Evolutionary conservation across 1,284 basidiomycete species (phyloP), one percentile per base, ranked within the genome.

Genomic region (Serendipita sp.): DNA sequence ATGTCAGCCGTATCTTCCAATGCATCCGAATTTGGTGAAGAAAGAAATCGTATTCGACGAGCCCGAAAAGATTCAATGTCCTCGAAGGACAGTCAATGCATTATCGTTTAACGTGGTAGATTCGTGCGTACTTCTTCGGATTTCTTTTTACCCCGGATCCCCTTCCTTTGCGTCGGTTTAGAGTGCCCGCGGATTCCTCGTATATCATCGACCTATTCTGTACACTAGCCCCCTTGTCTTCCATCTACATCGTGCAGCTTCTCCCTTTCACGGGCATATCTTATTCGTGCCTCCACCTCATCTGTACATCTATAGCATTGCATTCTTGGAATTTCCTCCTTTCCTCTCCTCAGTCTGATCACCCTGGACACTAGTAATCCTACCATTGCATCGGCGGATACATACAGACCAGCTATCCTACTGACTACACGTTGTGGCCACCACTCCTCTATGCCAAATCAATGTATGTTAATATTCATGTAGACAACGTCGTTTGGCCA

Each of bases 11-110:
- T 58, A 34, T 58, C 53, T 10, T 26, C n/a, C 30, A 58, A 58
- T 32, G 53, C 53, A 29, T 58, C 53, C 4, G 53, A 58, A n/a
- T 58, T 58, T 34, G 53, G 53, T 10, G 53, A 58, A n/a, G 53
- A 58, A 30, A 58, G 53, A n/a, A 58, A 32, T 8, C 53, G 53
- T 17, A 58, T 58, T n/a, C 17, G 32, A 58, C 17, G 53, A 58
- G 30, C 17, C 32, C 53, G 32, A n/a, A 12, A 26, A 8, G 53
- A 58, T 8, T 58, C 53, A 12, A 26, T 58, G 22, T 58, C 53
- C 32, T 58, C 53, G 8, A 58, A 58, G 53, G 30, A 58, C n/a
- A 34, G 30, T 34, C 53, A 58, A 35, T 58, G 53, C 53, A 58
- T 58, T 26, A 34, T 58, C 17, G 15, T 30, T 30, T 58, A 58